Conservation (phyloP, 805 yeast species). For the Starmera dryadoides region DNA sequence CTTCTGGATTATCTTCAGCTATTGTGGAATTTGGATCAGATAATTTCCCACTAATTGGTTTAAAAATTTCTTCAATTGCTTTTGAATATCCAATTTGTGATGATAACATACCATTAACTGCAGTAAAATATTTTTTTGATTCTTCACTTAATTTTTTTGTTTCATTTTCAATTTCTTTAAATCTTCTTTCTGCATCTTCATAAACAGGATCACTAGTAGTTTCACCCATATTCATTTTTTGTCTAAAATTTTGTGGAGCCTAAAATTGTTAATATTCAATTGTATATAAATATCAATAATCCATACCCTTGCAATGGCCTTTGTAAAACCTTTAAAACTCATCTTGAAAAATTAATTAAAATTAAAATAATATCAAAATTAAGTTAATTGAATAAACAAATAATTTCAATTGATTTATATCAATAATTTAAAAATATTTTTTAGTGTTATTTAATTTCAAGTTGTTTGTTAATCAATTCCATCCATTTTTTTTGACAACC, state of each 20-base stretch:
- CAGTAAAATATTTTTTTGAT: constrained; percentile 81
- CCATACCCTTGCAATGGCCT: constrained; percentile 52
- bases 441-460: too few relatives aligned
- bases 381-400: too few relatives aligned
- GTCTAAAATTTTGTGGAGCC: constrained; percentile 89
- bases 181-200: constrained; percentile 92
- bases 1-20: constrained; percentile 95
- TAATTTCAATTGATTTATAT: background rate
- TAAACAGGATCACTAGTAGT: constrained; percentile 81
- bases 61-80: constrained; percentile 91
- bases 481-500: too few relatives aligned
- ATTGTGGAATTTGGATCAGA: constrained; percentile 82
- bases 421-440: too few relatives aligned
- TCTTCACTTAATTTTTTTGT: constrained; percentile 87
- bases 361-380: too few relatives aligned
- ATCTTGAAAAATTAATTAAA: constrained; percentile 25
- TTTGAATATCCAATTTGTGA: constrained; percentile 94
- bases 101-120: constrained; percentile 88
- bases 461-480: too few relatives aligned
- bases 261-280: constrained; percentile 5
- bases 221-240: constrained; percentile 84
- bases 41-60: constrained; percentile 89
- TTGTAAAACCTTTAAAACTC: constrained; percentile 82
- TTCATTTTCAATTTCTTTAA: constrained; percentile 84
- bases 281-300: background rate